Base-by-base conservation (phyloP, 768 basidiomycete species). In the Peribolospora baueri region DNA sequence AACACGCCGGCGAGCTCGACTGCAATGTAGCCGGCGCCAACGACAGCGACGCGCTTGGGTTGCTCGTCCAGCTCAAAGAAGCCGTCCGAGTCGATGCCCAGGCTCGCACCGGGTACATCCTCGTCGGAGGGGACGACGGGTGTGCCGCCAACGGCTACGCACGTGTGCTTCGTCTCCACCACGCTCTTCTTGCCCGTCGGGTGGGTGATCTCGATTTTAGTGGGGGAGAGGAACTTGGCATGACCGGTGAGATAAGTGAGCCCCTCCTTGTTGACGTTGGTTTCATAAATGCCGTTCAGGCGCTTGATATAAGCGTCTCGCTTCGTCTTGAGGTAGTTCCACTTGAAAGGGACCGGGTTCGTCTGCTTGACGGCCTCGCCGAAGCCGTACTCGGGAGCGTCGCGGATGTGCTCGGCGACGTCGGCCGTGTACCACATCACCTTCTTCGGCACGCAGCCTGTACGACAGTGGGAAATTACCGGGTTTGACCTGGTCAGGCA, bases 381-480 rank as follows among this genome's bases (percentile, higher is more conserved):
- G 58, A 70, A 72, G 48, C 79, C 80, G 57, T 74, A 73, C 63
- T 73, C 65, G 11, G 75, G 72, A 56, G 88, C 84, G 60, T 83
- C 76, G 38, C 73, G 72, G 42, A 95, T 68, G 66, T 81, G 84
- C 64, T 97, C 90, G 40, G 81, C 79, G 55, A 86, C 70, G 68
- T 90, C 85, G 38, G 84, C 83, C 46, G 86, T 85, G 59, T 88
- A 82, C 91, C 91, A 98, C 91, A 97, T 97, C 54, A 98, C 79
- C 85, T 93, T 98, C 71, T 98, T 98, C 11, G 93, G 93, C 5
- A 98, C 87, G 70, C 91, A 95, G 63, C 87, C 86, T 84, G 59
- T 5, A 49, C 9, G 7, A 25, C 25, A 25, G 25, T 25, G 25
- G 25, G 25, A 25, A 25, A 25, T 25, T 25, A 25, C 25, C 25